Evolutionary conservation across 2,329 filamentous ascomycete species (phyloP), one percentile per base, ranked within the genome.

Genomic region (Ceratocystis ficicola): DNA sequence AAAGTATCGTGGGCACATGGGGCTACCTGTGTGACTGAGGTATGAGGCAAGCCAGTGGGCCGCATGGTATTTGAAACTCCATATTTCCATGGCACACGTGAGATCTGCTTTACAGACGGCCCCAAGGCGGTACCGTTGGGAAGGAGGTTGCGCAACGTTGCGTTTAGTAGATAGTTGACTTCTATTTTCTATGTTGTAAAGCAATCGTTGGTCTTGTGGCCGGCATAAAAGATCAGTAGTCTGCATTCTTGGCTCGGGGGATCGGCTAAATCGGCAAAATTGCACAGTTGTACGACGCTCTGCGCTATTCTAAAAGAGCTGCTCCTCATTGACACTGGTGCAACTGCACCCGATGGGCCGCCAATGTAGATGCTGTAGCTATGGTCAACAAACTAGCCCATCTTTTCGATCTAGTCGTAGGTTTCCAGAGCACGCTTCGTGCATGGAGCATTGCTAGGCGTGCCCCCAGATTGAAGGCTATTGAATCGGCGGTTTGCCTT

Each of bases 361-460:
- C 84, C 84, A 71, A 87, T 84, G 66, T 80, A 83, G 44, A 87
- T 79, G 67, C 82, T 80, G 72, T 81, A 87, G 4, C 78, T 74
- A 12, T 80, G 75, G 69, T 83, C 80, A 62, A 89, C 77, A 64
- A 82, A 75, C 28, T 28, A 28, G 28, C 28, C 28, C 28, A 5
- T 28, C 30, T 1, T 79, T 78, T 71, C 72, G 17, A 80, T 77
- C 84, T 85, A 87, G 62, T 83, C 76, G 76, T 79, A 87, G 1
- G 78, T 76, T 70, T 78, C 80, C 44, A 77, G 75, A 0, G 83
- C 83, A 74, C 82, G 82, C 3, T 83, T 77, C 1, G 80, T 79
- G 70, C 90, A 90, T 0, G 85, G 86, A 0, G 77, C 71, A 70
- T 90, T 88, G 22, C 88, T 15, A 93, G 80, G 5, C 89, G 84